Conservation (phyloP, 257 asterid species). For the Perilla frutescens region DNA sequence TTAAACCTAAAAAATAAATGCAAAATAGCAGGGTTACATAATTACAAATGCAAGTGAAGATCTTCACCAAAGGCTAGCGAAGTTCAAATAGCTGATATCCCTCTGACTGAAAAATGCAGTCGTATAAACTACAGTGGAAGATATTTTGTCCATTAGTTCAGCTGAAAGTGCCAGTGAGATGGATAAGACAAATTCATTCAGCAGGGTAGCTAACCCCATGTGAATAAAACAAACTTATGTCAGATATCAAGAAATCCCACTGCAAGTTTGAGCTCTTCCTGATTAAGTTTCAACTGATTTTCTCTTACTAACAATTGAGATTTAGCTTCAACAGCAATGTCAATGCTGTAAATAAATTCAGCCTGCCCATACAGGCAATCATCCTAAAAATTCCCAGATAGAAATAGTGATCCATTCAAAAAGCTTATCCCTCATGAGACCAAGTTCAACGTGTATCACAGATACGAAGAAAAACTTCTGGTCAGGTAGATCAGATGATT, state of each 20-base stretch:
- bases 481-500: too few species aligned
- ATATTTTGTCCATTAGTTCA: neutral
- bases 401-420: slow-evolving; percentile 9
- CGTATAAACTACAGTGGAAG: neutral
- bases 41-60: neutral
- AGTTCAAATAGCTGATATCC: slow-evolving; percentile 5
- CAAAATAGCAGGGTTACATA: slow-evolving; percentile 8
- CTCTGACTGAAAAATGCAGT: neutral
- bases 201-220: slow-evolving; percentile 5
- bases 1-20: slow-evolving; percentile 14
- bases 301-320: slow-evolving; percentile 11
- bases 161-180: slow-evolving; percentile 7
- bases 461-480: too few species aligned
- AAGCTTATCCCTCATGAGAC: too few species aligned
- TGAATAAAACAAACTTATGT: slow-evolving; percentile 1
- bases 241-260: neutral
- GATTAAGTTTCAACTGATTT: neutral
- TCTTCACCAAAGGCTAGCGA: slow-evolving; percentile 1
- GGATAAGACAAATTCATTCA: slow-evolving; percentile 20
- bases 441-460: too few species aligned
- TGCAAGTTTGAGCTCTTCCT: slow-evolving; percentile 5
- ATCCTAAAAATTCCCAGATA: neutral
- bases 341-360: neutral
- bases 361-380: slow-evolving; percentile 9
- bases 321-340: slow-evolving; percentile 21